Evolutionary conservation across 331 rosid species (phyloP), one percentile per base, ranked within the genome.

Genomic region (Malus hybrid): DNA sequence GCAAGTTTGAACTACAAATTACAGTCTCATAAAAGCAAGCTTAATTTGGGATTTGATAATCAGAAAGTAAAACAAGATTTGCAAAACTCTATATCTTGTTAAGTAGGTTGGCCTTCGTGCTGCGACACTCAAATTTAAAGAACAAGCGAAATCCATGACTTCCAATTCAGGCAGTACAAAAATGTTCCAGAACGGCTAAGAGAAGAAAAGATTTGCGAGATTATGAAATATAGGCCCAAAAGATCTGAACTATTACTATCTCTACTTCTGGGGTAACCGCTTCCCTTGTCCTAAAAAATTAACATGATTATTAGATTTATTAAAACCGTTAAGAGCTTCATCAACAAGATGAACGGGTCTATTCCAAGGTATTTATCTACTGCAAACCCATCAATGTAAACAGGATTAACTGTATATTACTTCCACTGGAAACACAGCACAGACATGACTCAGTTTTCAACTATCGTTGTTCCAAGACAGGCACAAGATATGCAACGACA

Each of bases 371-470:
- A 31, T 16, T 31, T 48, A 52, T 28, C 15, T 28, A 29, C 32
- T 62, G 63, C 62, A 27, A 10, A 19, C 15, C 28, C n/a, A 7
- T 9, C 56, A 29, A 28, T 28, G 14, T 50, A 13, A 31, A 29
- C 75, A 32, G 75, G 65, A 11, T 55, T 10, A 71, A 71, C 15
- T 31, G 61, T n/a, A 3, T 7, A 32, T 64, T 7, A 18, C 20
- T 14, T 31, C 67, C 44, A 32, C 46, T 64, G 44, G 27, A 42
- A 44, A 55, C 15, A 34, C 12, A 33, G 22, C 6, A 13, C 52
- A 72, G 13, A 22, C 42, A 72, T 54, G 50, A 36, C 76, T 72
- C 36, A 31, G 68, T 64, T 67, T 57, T 57, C 74, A 57, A 19
- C 74, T 57, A 57, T 70, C 60, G 39, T 42, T 46, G 65, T 42